Base-by-base conservation (phyloP, 1,284 basidiomycete genomes). In the Marasmius sp. region DNA sequence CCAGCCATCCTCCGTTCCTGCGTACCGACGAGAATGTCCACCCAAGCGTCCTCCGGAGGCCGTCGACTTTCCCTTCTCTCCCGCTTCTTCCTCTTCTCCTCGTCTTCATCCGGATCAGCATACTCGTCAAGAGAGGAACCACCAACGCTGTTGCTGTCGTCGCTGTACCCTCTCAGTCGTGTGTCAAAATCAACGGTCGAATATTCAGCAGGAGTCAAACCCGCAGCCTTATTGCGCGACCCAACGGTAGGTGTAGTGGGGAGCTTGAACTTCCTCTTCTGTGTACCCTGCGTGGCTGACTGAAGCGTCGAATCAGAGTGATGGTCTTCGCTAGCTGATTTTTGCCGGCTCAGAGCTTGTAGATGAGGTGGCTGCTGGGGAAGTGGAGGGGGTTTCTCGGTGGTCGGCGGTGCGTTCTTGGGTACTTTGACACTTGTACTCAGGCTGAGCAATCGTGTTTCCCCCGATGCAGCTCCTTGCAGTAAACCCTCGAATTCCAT, bases 401-500 rank as follows among this genome's bases (percentile, higher is more conserved):
- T 60, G 18, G 60, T 57, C n/a, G 64, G 18, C 1, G 22, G 38
- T 22, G n/a, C 20, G 37, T 38, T 27, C 34, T 41, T 36, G 20
- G 18, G 55, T 55, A 54, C 37, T 51, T 62, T 37, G 45, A 53
- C 58, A 61, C 47, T 59, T 47, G 64, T 37, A 65, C 59, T 49
- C 66, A 69, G 12, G 67, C 59, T 48, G 53, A 64, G 43, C 60
- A 91, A 75, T 70, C 89, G 91, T 18, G 89, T 92, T 14, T 76
- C 52, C 20, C 34, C 74, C 47, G 72, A 81, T 33, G 76, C 77
- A 36, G 80, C 79, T 12, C 81, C 84, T 45, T 83, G 80, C 39
- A 94, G 74, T 65, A 94, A 79, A 18, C 86, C 84, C 69, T 94
- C 93, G 68, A 95, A 94, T 70, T 94, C 93, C 52, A 86, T 81